Percentiles rank a stretch among this genome's conserved stretches.
Evolutionary conservation across 2,329 filamentous ascomycete genomes (phyloP).

Genomic region (Talaromyces sp.): DNA sequence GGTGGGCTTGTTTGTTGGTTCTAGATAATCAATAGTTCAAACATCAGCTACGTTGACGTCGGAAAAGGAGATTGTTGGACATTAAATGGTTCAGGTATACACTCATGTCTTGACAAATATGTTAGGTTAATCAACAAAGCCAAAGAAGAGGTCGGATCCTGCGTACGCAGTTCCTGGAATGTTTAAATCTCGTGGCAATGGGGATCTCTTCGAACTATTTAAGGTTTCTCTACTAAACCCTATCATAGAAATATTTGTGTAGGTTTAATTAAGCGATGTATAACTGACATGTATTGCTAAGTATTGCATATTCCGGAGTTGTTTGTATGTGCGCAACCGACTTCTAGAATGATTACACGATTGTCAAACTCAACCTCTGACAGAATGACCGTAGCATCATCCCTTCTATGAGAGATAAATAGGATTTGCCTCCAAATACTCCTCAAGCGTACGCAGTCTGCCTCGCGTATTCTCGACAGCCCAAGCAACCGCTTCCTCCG

Average conservation of each 20-base stretch:
- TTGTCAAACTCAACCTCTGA: not conserved
- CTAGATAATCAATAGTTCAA: not conserved
- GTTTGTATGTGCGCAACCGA: not conserved
- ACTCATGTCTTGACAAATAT: not conserved
- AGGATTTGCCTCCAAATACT: not conserved
- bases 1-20: not conserved
- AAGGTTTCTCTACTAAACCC: not conserved
- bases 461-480: not conserved
- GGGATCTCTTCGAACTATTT: not conserved
- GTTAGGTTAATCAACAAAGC: not conserved
- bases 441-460: not conserved
- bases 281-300: not conserved
- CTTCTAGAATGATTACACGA: not conserved
- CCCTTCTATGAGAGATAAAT: not conserved
- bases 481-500: not conserved
- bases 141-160: not conserved
- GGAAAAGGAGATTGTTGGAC: not conserved
- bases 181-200: not conserved
- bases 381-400: not conserved
- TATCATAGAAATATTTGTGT: not conserved
- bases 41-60: not conserved
- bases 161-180: not conserved
- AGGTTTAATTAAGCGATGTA: not conserved
- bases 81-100: not conserved
- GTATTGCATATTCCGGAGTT: not conserved